These are phyloP conservation scores for Chalciporus piperatus DNA, from an alignment of 768 basidiomycete species.

Conservation along the genomic window DNA sequence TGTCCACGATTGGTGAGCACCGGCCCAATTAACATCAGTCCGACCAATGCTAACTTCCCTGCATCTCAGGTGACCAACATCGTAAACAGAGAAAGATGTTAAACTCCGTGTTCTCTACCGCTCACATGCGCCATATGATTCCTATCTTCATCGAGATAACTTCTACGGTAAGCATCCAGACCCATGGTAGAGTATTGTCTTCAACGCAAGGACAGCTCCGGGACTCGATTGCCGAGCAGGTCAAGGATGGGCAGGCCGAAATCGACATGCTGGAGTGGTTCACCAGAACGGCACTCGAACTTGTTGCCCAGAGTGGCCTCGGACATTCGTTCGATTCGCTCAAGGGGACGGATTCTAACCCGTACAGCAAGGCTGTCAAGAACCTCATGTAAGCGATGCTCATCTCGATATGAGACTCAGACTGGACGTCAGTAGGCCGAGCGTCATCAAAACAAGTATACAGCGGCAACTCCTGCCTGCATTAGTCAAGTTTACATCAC, in stretches of 20 bases:
- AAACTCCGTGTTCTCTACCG: conserved; percentile 44
- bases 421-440: conserved; percentile 34
- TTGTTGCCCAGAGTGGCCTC: conserved; percentile 42
- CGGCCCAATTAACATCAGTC: not conserved
- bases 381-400: not conserved
- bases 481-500: conserved; percentile 39
- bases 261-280: conserved; percentile 12
- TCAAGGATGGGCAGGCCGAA: not conserved
- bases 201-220: not conserved
- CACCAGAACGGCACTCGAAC: conserved; percentile 43
- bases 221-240: not conserved
- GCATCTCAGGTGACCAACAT: not conserved
- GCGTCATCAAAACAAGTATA: conserved; percentile 43
- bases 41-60: not conserved
- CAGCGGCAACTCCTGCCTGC: conserved; percentile 47
- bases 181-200: not conserved
- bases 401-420: not conserved
- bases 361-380: not conserved
- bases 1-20: conserved; percentile 23
- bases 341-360: not conserved
- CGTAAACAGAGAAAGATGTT: conserved; percentile 42
- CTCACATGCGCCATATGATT: conserved; percentile 44
- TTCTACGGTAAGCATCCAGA: conserved; percentile 38
- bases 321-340: conserved; percentile 39
- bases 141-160: conserved; percentile 45